Evolutionary conservation across 2,329 filamentous ascomycete species (phyloP).

Genomic region (Pestalotiopsis sp.): DNA sequence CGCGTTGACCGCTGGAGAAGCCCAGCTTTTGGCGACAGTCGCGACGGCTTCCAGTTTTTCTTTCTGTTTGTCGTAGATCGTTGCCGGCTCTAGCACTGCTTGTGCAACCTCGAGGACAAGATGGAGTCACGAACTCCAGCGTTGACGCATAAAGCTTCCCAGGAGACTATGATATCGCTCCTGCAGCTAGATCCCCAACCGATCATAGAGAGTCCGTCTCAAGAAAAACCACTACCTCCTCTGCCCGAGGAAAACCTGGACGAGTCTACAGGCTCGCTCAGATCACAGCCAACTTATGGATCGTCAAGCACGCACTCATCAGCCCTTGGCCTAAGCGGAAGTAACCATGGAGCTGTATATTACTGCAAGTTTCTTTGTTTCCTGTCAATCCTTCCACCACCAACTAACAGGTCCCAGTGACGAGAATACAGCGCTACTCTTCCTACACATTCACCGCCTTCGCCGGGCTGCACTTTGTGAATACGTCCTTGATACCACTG

Average conservation of each 20-base stretch:
- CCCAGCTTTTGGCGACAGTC: neutral
- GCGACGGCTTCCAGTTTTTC: neutral
- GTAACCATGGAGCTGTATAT: conserved; percentile 69
- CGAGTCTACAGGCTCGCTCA: conserved; percentile 30
- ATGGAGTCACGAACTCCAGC: conserved; percentile 37
- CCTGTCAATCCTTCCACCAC: too few species aligned
- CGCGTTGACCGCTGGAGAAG: neutral
- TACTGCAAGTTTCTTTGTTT: conserved; percentile 59
- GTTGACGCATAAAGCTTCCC: conserved; percentile 42
- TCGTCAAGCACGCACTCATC: conserved; percentile 31
- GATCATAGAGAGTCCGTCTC: conserved; percentile 53
- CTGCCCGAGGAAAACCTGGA: conserved; percentile 37
- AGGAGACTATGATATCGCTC: conserved; percentile 63
- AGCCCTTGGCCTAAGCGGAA: conserved; percentile 58
- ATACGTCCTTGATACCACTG: conserved; percentile 79
- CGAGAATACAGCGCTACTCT: conserved; percentile 81
- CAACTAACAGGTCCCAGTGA: conserved; percentile 49
- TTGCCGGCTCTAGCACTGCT: neutral
- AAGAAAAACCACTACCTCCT: conserved; percentile 47
- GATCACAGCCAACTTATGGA: conserved; percentile 38
- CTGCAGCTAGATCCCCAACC: conserved; percentile 81
- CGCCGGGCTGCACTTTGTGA: conserved; percentile 73
- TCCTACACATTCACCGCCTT: conserved; percentile 82
- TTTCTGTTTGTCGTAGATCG: neutral
- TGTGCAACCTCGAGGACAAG: neutral